Percentiles rank a stretch among this genome's conserved stretches.
Conservation (phyloP, 169 alveolate species). For the Eimeria falciformis region DNA sequence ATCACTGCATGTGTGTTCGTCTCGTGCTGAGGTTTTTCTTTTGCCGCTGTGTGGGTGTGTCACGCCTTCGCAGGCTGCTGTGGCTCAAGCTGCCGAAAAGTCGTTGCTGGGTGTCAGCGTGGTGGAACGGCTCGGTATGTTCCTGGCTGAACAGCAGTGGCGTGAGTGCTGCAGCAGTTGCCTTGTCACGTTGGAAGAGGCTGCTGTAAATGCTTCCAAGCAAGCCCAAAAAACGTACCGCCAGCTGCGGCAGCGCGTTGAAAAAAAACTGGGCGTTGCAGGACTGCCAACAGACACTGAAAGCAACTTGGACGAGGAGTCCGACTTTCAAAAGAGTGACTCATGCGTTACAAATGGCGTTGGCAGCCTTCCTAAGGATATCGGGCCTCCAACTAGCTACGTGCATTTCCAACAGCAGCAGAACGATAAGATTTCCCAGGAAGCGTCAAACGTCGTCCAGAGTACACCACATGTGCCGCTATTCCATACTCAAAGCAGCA, state of each 20-base stretch:
- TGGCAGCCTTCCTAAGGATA: background rate
- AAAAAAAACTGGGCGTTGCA: background rate
- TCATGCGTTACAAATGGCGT: background rate
- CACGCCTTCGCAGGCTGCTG: constrained; percentile 68
- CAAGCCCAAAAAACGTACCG: constrained; percentile 28
- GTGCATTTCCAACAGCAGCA: background rate
- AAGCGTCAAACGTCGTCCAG: background rate
- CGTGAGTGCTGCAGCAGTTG: constrained; percentile 37
- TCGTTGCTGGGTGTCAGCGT: constrained; percentile 46
- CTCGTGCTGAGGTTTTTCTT: no score
- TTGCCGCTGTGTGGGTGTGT: no score
- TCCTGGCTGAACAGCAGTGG: constrained; percentile 28
- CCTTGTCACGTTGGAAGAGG: background rate
- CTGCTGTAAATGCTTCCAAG: background rate
- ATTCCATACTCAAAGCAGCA: background rate
- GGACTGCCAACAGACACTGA: background rate
- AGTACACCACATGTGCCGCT: background rate
- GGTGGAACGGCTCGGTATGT: constrained; percentile 16
- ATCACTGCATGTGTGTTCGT: no score
- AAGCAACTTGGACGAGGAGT: background rate
- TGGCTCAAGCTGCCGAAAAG: constrained; percentile 67
- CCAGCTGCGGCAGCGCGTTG: background rate
- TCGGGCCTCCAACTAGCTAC: background rate
- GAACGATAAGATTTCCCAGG: background rate
- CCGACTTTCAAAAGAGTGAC: background rate